Percentiles rank a stretch among this genome's conserved stretches.
Evolutionary conservation across 2,329 filamentous ascomycete genomes (phyloP).

Genomic region (Cordyceps sp.): DNA sequence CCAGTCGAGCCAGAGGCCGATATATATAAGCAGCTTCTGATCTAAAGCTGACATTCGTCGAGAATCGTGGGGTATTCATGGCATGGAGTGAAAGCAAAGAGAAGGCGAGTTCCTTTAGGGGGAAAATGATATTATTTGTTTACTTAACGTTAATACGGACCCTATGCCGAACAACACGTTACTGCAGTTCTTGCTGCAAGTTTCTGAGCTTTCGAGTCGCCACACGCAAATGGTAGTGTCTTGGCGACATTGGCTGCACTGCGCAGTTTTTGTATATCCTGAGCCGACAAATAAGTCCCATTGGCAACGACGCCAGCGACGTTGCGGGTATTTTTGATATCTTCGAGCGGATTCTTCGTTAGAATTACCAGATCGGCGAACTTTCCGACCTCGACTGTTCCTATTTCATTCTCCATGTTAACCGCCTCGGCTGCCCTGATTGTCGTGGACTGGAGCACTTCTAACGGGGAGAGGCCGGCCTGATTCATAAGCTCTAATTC

Average conservation of each 20-base stretch:
- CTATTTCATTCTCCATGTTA: background rate
- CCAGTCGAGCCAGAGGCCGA: too few species aligned
- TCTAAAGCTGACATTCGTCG: too few species aligned
- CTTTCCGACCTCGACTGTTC: background rate
- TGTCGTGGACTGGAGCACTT: background rate
- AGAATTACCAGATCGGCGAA: background rate
- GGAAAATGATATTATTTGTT: background rate
- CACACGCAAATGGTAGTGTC: background rate
- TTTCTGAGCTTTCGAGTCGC: background rate
- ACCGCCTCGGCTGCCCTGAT: background rate
- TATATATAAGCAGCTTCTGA: too few species aligned
- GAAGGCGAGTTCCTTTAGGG: background rate
- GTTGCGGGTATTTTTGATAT: background rate
- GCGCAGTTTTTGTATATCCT: background rate
- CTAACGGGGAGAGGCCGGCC: background rate
- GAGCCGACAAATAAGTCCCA: background rate
- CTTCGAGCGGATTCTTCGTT: background rate
- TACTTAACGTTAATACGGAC: too few species aligned
- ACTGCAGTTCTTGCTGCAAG: background rate
- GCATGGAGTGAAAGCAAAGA: too few species aligned
- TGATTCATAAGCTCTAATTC: background rate
- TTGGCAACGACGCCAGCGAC: background rate
- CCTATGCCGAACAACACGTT: background rate
- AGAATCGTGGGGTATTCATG: too few species aligned
- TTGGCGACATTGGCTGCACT: background rate